Evolutionary conservation across 2,329 filamentous ascomycete genomes (phyloP).

Genomic region (Pseudogymnoascus destructans): DNA sequence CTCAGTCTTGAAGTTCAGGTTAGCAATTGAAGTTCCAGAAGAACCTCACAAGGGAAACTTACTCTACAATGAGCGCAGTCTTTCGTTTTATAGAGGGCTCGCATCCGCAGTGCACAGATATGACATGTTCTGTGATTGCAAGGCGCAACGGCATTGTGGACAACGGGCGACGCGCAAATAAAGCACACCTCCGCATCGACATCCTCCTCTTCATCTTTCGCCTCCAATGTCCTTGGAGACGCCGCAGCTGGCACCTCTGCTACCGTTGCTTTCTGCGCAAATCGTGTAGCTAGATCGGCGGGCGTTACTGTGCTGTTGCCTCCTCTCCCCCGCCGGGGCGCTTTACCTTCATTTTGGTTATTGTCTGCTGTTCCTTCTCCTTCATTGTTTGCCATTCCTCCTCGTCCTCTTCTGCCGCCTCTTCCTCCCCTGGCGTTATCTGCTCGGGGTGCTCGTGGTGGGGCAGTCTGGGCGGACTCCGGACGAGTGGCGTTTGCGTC

Average conservation of each 20-base stretch:
- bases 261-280: constrained; percentile 1
- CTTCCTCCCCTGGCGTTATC: constrained; percentile 28
- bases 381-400: constrained; percentile 16
- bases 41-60: constrained; percentile 28
- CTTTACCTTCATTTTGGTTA: constrained; percentile 9
- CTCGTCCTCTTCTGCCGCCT: constrained; percentile 28
- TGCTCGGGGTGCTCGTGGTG: constrained; percentile 18
- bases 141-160: constrained; percentile 77
- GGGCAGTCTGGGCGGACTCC: constrained; percentile 1
- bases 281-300: constrained; percentile 14
- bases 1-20: constrained; percentile 36
- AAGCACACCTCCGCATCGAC: constrained; percentile 79
- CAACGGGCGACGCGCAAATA: constrained; percentile 85
- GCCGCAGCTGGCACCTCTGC: constrained; percentile 10
- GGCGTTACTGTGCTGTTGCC: constrained; percentile 14
- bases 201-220: constrained; percentile 29
- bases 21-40: constrained; percentile 15
- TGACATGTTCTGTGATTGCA: constrained; percentile 97
- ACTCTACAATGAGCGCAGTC: constrained; percentile 93
- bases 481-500: constrained; percentile 1
- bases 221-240: constrained; percentile 15
- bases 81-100: constrained; percentile 91
- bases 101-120: constrained; percentile 81
- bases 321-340: constrained; percentile 14
- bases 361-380: constrained; percentile 10